Evolutionary conservation across 495 filamentous ascomycete genomes (phyloP).

Genomic region (Astrocystis sublimbata): DNA sequence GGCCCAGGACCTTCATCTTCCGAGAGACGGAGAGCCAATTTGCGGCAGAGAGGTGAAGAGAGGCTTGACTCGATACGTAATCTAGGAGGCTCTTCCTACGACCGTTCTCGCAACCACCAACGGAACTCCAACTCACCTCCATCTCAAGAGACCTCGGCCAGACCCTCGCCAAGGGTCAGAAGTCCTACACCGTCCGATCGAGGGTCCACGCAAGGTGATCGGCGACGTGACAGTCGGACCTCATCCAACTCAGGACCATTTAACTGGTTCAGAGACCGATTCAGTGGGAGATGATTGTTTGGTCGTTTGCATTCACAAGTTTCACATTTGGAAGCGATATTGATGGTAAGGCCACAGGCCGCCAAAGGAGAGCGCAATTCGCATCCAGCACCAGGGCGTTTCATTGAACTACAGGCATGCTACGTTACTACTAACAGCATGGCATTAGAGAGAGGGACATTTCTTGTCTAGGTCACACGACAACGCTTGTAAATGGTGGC

Average conservation of each 20-base stretch:
- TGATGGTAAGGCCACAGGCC: neutral
- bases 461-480: neutral
- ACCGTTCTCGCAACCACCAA: slow-evolving; percentile 10
- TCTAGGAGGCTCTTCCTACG: slow-evolving; percentile 12
- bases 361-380: neutral
- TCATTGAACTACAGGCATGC: neutral
- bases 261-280: slow-evolving; percentile 41
- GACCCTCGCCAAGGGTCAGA: slow-evolving; percentile 21
- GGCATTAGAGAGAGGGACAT: neutral
- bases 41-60: slow-evolving; percentile 25
- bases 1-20: slow-evolving; percentile 8
- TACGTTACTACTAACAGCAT: neutral
- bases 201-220: slow-evolving; percentile 27
- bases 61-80: slow-evolving; percentile 26
- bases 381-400: neutral
- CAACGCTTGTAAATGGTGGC: neutral
- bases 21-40: slow-evolving; percentile 21
- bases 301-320: too few species aligned
- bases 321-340: neutral
- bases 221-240: slow-evolving; percentile 24
- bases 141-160: slow-evolving; percentile 17
- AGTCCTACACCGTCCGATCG: slow-evolving; percentile 30
- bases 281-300: slow-evolving; percentile 29
- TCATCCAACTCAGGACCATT: slow-evolving; percentile 34
- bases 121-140: slow-evolving; percentile 25